A percentile compares a stretch with the other conserved stretches of the same genome.
phyloP scores from a whole-genome alignment of 2,329 filamentous ascomycete species.

The Penicillium concentricum region DNA sequence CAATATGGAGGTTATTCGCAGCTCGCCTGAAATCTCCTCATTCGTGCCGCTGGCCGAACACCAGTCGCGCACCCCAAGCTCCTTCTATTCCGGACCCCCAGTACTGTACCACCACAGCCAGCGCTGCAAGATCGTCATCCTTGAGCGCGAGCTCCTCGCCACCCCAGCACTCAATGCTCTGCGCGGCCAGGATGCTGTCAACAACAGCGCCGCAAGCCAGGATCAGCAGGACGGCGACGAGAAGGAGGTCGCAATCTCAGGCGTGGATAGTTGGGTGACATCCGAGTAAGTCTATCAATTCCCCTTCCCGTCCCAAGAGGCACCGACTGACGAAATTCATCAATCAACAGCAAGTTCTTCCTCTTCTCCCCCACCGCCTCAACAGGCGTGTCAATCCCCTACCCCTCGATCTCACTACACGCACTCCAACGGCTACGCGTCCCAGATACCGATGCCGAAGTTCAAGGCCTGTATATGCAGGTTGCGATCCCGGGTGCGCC shows the following conservation, averaged over 20 bases:
- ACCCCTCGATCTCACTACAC: slow-evolving; percentile 50
- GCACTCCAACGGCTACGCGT: slow-evolving; percentile 47
- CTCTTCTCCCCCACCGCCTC: slow-evolving; percentile 39
- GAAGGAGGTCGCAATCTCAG: slow-evolving; percentile 39
- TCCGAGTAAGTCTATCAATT: slow-evolving; percentile 42
- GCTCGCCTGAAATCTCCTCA: slow-evolving; percentile 38
- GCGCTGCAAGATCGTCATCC: slow-evolving; percentile 45
- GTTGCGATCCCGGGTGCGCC: slow-evolving; percentile 35
- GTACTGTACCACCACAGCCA: slow-evolving; percentile 49
- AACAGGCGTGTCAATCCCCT: slow-evolving; percentile 47
- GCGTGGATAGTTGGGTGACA: slow-evolving; percentile 49
- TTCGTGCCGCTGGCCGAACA: slow-evolving; percentile 47
- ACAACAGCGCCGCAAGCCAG: slow-evolving; percentile 12
- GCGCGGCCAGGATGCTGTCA: slow-evolving; percentile 17
- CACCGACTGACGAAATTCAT: not conserved
- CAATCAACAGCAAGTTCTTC: slow-evolving; percentile 41
- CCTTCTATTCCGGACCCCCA: slow-evolving; percentile 48
- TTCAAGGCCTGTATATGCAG: slow-evolving; percentile 51
- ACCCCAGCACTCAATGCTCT: slow-evolving; percentile 37
- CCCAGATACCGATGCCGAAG: slow-evolving; percentile 30
- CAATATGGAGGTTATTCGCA: slow-evolving; percentile 45
- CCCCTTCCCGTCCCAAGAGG: too few species aligned
- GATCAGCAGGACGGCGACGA: slow-evolving; percentile 16
- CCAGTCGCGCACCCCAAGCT: slow-evolving; percentile 49
- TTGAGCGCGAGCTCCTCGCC: slow-evolving; percentile 40